Percentiles rank a stretch among this genome's conserved stretches.
These are phyloP conservation scores for Dipteronia sinensis DNA, from an alignment of 345 rosid genomes.

Conservation along the genomic window DNA sequence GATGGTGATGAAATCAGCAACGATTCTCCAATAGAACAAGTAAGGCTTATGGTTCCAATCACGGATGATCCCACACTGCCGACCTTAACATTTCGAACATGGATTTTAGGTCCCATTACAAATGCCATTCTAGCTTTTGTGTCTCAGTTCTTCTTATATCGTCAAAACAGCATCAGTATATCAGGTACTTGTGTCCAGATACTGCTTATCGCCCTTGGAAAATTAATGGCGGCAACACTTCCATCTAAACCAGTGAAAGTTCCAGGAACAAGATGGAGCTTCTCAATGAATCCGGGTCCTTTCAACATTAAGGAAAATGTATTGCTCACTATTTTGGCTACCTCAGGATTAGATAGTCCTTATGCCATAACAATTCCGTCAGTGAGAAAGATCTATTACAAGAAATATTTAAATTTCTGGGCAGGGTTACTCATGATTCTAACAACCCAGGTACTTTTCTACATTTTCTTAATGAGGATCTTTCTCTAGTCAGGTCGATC, in stretches of 20 bases:
- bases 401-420: slow-evolving; percentile 3
- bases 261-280: slow-evolving; percentile 30
- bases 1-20: too few species aligned
- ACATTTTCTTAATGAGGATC: too few species aligned
- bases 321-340: slow-evolving; percentile 29
- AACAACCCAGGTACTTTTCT: slow-evolving; percentile 27
- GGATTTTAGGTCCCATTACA: slow-evolving; percentile 23
- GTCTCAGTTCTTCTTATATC: slow-evolving; percentile 29
- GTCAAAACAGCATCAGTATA: slow-evolving; percentile 16
- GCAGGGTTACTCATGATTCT: slow-evolving; percentile 30
- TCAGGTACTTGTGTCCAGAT: slow-evolving; percentile 24
- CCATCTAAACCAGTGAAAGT: neutral
- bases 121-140: slow-evolving; percentile 23
- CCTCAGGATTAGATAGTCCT: slow-evolving; percentile 14
- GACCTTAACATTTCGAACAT: slow-evolving; percentile 30
- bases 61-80: slow-evolving; percentile 27
- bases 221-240: slow-evolving; percentile 29
- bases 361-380: slow-evolving; percentile 20
- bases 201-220: slow-evolving; percentile 20
- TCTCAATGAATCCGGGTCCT: slow-evolving; percentile 39
- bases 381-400: slow-evolving; percentile 25
- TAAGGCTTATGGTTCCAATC: neutral
- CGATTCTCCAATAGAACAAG: slow-evolving; percentile 10
- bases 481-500: too few species aligned
- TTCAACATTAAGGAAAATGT: slow-evolving; percentile 36